phyloP scores from a whole-genome alignment of 83 land plant species.

The Picea abies region DNA sequence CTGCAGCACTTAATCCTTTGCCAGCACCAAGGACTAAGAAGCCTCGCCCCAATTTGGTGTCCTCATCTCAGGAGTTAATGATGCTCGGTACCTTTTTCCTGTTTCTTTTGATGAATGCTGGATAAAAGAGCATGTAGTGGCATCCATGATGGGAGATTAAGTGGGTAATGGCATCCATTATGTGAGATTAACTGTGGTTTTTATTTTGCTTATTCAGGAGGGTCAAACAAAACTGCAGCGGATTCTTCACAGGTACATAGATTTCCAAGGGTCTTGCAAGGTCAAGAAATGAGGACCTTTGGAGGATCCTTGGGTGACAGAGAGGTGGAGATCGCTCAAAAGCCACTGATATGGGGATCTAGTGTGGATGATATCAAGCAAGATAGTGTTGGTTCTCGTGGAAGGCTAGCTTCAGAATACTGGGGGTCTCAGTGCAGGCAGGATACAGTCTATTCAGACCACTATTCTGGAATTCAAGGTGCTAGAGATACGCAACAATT shows the following conservation, averaged over 20 bases:
- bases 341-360: background rate
- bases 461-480: background rate
- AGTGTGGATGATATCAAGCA: background rate
- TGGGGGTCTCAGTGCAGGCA: background rate
- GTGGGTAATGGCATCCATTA: background rate
- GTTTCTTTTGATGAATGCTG: background rate
- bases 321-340: slow-evolving; percentile 7
- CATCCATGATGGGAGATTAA: no score
- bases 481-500: background rate
- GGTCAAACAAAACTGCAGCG: background rate
- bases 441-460: background rate
- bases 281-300: slow-evolving; percentile 17
- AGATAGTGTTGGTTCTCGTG: background rate
- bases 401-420: background rate
- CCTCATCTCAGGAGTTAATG: slow-evolving; percentile 6
- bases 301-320: slow-evolving; percentile 7
- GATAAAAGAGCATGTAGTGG: background rate
- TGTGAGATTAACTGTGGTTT: background rate
- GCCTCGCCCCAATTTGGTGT: slow-evolving; percentile 40
- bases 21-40: slow-evolving; percentile 50
- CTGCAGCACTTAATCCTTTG: slow-evolving; percentile 36
- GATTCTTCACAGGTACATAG: slow-evolving; percentile 12
- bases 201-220: slow-evolving; percentile 10
- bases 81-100: background rate
- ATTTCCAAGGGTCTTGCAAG: slow-evolving; percentile 19